These are phyloP conservation scores for Cyclotella choctawhatcheeana DNA, from an alignment of 108 stramenopile genomes.

Conservation along the genomic window DNA sequence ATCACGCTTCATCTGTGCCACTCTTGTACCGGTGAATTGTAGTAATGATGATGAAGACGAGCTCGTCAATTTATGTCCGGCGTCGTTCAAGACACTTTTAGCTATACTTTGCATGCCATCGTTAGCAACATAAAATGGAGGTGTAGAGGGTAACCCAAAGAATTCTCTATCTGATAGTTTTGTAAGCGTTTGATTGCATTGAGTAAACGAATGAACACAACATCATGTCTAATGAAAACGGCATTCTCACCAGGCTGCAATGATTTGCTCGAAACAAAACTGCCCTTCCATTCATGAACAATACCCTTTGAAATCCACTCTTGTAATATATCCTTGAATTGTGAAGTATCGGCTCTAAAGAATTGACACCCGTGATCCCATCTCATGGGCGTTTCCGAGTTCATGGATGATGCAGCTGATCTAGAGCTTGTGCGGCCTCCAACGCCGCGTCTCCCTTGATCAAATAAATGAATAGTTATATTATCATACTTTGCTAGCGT, in stretches of 20 bases:
- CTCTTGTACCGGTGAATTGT: conserved; percentile 46
- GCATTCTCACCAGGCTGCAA: too few relatives aligned
- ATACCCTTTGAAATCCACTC: conserved; percentile 42
- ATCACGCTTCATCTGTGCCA: conserved; percentile 43
- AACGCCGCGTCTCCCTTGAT: conserved; percentile 70
- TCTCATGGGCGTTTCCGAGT: conserved; percentile 20
- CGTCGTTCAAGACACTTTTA: conserved; percentile 15
- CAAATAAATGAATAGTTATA: conserved; percentile 54
- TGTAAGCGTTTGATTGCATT: too few relatives aligned
- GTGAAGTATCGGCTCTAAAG: conserved; percentile 63
- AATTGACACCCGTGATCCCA: conserved; percentile 78
- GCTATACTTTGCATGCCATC: conserved; percentile 40
- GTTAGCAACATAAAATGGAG: conserved; percentile 51
- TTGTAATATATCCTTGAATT: conserved; percentile 37
- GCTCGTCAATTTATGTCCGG: background rate
- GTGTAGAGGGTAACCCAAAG: conserved; percentile 60
- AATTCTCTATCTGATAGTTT: too few relatives aligned
- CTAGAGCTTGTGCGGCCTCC: conserved; percentile 64
- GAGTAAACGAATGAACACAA: too few relatives aligned
- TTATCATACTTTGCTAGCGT: conserved; percentile 15
- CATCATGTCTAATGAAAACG: too few relatives aligned
- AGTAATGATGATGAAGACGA: conserved; percentile 27
- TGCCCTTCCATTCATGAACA: conserved; percentile 60
- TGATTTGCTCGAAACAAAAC: conserved; percentile 31
- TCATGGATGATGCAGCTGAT: background rate